A percentile compares a stretch with the other conserved stretches of the same genome.
Evolutionary conservation across 371 early-diverging fungal genomes (phyloP).

Genomic region (Mortierella sp.): DNA sequence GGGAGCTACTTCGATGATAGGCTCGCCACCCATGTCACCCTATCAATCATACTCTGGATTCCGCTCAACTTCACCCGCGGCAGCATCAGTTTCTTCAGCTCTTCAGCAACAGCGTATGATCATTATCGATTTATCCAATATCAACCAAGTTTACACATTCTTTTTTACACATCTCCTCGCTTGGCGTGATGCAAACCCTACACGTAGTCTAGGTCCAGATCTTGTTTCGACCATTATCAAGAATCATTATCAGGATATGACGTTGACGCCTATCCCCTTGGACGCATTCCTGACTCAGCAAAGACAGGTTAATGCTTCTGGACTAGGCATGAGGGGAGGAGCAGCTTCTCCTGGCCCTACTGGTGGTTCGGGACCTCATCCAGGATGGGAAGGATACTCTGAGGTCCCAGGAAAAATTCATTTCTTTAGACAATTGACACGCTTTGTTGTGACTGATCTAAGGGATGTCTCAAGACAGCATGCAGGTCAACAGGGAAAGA

Average conservation of each 20-base stretch:
- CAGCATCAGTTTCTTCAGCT: not conserved
- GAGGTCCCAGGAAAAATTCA: slow-evolving; percentile 66
- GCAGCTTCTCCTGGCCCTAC: slow-evolving; percentile 35
- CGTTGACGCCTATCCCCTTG: slow-evolving; percentile 50
- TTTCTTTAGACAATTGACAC: slow-evolving; percentile 65
- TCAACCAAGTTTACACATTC: slow-evolving; percentile 48
- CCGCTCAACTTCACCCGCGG: slow-evolving; percentile 26
- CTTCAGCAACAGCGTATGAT: slow-evolving; percentile 23
- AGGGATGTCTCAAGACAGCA: slow-evolving; percentile 21
- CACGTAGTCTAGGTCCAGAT: slow-evolving; percentile 52
- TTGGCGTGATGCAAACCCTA: slow-evolving; percentile 53
- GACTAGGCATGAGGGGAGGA: slow-evolving; percentile 52
- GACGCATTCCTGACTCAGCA: slow-evolving; percentile 28
- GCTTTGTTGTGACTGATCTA: slow-evolving; percentile 60
- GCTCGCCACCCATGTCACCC: slow-evolving; percentile 34
- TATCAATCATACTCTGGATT: slow-evolving; percentile 5
- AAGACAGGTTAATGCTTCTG: not conserved
- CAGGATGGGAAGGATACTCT: slow-evolving; percentile 58
- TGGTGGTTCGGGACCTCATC: slow-evolving; percentile 34
- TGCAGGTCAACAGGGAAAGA: not conserved
- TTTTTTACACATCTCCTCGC: slow-evolving; percentile 47
- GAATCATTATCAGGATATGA: slow-evolving; percentile 53
- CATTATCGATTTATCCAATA: slow-evolving; percentile 41
- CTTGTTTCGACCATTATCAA: slow-evolving; percentile 49
- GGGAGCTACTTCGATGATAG: slow-evolving; percentile 17